These are phyloP conservation scores for Arachnomyces sp. DNA, from an alignment of 2,329 filamentous ascomycete genomes.

Conservation along the genomic window DNA sequence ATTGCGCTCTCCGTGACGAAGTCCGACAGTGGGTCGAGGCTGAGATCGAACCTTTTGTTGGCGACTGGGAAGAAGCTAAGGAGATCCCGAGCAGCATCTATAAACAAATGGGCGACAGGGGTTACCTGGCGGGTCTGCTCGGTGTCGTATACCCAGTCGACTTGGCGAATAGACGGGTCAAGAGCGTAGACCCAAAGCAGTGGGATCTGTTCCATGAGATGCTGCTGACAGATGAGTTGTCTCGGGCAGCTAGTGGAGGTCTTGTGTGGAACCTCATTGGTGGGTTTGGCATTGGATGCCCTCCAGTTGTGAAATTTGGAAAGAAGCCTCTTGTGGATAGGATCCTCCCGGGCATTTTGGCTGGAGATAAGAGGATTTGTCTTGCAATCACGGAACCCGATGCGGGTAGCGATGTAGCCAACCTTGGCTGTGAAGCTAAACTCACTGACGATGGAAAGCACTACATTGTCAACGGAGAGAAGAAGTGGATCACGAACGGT, in stretches of 20 bases:
- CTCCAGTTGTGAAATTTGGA: conserved; percentile 86
- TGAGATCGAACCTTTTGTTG: conserved; percentile 83
- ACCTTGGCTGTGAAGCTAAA: conserved; percentile 92
- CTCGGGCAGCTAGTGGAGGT: conserved; percentile 78
- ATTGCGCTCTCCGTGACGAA: conserved; percentile 84
- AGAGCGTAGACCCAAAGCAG: conserved; percentile 74
- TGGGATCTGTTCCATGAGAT: conserved; percentile 99
- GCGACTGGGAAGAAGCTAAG: conserved; percentile 95
- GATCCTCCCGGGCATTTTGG: conserved; percentile 79
- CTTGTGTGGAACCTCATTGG: conserved; percentile 96
- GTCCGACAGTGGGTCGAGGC: conserved; percentile 85
- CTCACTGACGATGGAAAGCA: conserved; percentile 92
- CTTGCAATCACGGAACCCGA: conserved; percentile 95
- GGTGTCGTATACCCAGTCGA: conserved; percentile 71
- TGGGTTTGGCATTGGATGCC: conserved; percentile 91
- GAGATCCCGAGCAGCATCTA: conserved; percentile 82
- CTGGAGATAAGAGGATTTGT: conserved; percentile 94
- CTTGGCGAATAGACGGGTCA: conserved; percentile 62
- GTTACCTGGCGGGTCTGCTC: conserved; percentile 84
- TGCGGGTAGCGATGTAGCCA: conserved; percentile 90
- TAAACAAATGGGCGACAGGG: conserved; percentile 88
- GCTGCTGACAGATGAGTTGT: conserved; percentile 89
- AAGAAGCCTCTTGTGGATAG: conserved; percentile 77
- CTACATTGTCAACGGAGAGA: conserved; percentile 98
- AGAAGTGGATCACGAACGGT: conserved; percentile 99